Percentiles rank a stretch among this genome's conserved stretches.
These are phyloP conservation scores for Rhodotorula mucilaginosa DNA, from an alignment of 1,284 basidiomycete genomes.

Conservation along the genomic window DNA sequence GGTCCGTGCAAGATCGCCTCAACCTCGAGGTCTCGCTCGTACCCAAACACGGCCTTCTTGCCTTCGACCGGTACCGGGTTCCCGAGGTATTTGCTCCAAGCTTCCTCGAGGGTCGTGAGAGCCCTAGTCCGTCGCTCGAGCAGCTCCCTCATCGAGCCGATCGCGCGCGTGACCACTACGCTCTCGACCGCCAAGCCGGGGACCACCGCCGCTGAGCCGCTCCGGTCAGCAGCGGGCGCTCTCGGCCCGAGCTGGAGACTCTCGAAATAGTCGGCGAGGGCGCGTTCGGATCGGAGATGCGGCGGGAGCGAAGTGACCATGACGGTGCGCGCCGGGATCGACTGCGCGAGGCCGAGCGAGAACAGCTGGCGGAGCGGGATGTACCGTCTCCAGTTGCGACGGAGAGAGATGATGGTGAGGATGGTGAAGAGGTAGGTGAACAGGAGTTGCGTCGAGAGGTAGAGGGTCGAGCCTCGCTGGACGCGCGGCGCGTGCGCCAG, in stretches of 20 bases:
- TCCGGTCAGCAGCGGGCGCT: neutral
- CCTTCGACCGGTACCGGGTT: constrained; percentile 79
- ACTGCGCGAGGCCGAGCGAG: constrained; percentile 87
- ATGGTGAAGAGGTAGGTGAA: constrained; percentile 92
- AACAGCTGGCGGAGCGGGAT: constrained; percentile 79
- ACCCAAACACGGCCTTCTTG: constrained; percentile 62
- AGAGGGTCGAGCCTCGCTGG: constrained; percentile 47
- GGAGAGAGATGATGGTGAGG: constrained; percentile 78
- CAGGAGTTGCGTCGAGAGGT: constrained; percentile 66
- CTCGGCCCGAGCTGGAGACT: constrained; percentile 49
- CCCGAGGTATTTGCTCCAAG: constrained; percentile 87
- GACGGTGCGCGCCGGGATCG: constrained; percentile 87
- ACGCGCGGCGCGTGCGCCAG: constrained; percentile 30
- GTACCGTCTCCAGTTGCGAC: constrained; percentile 85
- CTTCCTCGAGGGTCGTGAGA: constrained; percentile 70
- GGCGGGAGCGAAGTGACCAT: constrained; percentile 78
- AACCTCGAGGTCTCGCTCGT: constrained; percentile 51
- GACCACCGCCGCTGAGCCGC: neutral
- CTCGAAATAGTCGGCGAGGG: constrained; percentile 91
- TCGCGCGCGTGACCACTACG: constrained; percentile 82
- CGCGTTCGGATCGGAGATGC: constrained; percentile 77
- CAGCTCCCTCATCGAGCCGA: constrained; percentile 67
- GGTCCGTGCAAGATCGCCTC: constrained; percentile 31
- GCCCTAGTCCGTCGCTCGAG: constrained; percentile 75
- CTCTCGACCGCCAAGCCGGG: constrained; percentile 74